Conservation (phyloP, 192 early-diverging fungal species). For the Allomyces javanicus region DNA sequence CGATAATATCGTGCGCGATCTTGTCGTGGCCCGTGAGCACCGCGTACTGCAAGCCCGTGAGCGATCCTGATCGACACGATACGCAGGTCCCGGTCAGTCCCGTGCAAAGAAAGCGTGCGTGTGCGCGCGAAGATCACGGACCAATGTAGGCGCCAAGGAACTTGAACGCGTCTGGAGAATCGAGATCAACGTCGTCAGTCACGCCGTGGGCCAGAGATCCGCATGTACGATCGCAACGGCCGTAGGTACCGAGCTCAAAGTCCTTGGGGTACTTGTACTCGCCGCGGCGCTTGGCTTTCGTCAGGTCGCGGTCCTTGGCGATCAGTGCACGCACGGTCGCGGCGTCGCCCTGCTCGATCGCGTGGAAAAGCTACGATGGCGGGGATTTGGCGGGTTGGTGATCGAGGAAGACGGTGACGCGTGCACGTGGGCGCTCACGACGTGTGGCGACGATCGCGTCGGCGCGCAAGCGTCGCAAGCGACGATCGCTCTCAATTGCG, state of each 20-base stretch:
- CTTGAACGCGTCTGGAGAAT: conserved; percentile 23
- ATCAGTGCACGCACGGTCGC: not conserved
- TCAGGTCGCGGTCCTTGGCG: not conserved
- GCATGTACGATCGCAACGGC: too few relatives aligned
- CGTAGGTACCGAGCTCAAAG: not conserved
- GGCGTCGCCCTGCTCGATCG: not conserved
- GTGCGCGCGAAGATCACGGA: too few relatives aligned
- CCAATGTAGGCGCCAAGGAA: conserved; percentile 37
- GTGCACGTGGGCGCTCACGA: too few relatives aligned
- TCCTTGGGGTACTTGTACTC: not conserved
- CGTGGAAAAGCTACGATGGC: not conserved
- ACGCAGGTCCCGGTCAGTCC: too few relatives aligned
- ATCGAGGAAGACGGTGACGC: too few relatives aligned
- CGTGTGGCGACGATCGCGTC: too few relatives aligned
- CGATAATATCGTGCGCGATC: conserved; percentile 32
- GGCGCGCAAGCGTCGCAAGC: too few relatives aligned
- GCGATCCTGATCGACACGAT: not conserved
- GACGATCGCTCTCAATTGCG: too few relatives aligned
- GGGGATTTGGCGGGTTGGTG: too few relatives aligned
- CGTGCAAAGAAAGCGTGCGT: too few relatives aligned
- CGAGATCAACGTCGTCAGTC: too few relatives aligned
- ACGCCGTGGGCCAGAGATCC: too few relatives aligned
- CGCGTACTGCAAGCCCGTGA: conserved; percentile 25
- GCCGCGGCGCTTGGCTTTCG: not conserved
- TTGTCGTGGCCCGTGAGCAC: conserved; percentile 24